These are phyloP conservation scores for Knoxdaviesia proteae DNA, from an alignment of 2,329 filamentous ascomycete genomes.

Conservation along the genomic window DNA sequence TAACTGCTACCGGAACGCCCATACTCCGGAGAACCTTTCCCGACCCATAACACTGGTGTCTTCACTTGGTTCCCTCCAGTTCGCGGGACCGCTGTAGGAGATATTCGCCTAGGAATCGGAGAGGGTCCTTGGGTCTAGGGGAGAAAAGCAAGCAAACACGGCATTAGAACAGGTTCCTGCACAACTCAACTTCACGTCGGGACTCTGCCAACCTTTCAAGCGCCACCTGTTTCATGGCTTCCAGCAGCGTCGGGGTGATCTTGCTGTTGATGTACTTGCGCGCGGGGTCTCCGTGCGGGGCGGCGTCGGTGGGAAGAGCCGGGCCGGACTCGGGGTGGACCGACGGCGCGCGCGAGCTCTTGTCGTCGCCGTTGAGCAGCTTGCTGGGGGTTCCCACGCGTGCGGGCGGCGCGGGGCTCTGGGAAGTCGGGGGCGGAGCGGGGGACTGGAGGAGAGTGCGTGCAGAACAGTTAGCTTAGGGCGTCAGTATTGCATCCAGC, in stretches of 20 bases:
- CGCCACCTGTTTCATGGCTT: conserved; percentile 55
- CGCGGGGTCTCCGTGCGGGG: conserved; percentile 38
- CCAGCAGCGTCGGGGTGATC: conserved; percentile 44
- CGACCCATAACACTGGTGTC: background rate
- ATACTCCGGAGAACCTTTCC: too few species aligned
- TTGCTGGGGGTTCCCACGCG: conserved; percentile 28
- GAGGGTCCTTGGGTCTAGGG: conserved; percentile 40
- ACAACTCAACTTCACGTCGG: conserved; percentile 13
- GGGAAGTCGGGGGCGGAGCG: conserved; percentile 14
- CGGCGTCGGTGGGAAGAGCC: conserved; percentile 25
- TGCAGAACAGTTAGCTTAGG: too few species aligned
- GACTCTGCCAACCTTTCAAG: conserved; percentile 35
- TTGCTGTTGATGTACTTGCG: conserved; percentile 53
- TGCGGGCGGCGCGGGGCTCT: conserved; percentile 16
- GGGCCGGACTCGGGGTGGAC: conserved; percentile 31
- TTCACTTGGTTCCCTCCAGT: conserved; percentile 22
- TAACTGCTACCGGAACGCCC: too few species aligned
- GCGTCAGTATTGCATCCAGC: too few species aligned
- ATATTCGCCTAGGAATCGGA: conserved; percentile 50
- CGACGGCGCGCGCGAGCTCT: conserved; percentile 31
- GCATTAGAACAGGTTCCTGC: background rate
- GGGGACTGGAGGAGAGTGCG: conserved; percentile 13
- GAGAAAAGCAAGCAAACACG: background rate
- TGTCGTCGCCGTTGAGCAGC: conserved; percentile 13
- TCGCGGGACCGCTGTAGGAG: conserved; percentile 48